Evolutionary conservation across 2,329 filamentous ascomycete species (phyloP), one percentile per base, ranked within the genome.

Genomic region (Lasiodiplodia sp.): DNA sequence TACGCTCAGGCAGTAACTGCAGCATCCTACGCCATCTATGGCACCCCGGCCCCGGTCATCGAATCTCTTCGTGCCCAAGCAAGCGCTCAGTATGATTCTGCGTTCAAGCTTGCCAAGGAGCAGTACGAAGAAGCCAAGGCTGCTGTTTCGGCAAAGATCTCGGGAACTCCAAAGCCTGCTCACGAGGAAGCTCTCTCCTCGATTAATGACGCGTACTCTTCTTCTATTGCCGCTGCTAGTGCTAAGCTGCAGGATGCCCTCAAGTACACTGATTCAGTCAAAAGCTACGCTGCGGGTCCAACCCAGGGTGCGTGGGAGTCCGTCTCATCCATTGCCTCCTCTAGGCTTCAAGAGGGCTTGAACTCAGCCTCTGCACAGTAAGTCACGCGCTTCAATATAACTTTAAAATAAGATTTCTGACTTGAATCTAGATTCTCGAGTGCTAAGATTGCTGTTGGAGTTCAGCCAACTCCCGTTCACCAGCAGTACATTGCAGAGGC

Each of bases 131-230:
- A 88, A 25, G 92, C 91, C 11, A 87, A 89, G 73, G 90, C 90
- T 1, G 84, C 88, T 31, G 83, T 92, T 2, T 92, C 90, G 1
- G 86, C 84, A 4, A 87, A 92, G 73, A 85, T 93, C 49, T 88
- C 87, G 34, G 91, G 91, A 38, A 89, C 89, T 28, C 87, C 90
- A 1, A 87, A 91, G 74, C 91, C 92, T 8, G 85, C 87, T 4
- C 89, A 93, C 70, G 84, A 92, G 72, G 84, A 92, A 70, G 86
- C 93, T 76, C 82, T 92, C 14, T 86, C 90, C 10, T 92, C 91
- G 0, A 87, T 92, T 11, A 89, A 90, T 10, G 86, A 84, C 6
- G 90, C 87, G 1, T 94, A 93, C 75, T 90, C 90, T 40, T 86
- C 86, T 38, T 90, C 91, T 1, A 76, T 91, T 18, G 84, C 84